Evolutionary conservation across 129 eudicot species (phyloP).

Genomic region (Gnaphalium uliginosum): DNA sequence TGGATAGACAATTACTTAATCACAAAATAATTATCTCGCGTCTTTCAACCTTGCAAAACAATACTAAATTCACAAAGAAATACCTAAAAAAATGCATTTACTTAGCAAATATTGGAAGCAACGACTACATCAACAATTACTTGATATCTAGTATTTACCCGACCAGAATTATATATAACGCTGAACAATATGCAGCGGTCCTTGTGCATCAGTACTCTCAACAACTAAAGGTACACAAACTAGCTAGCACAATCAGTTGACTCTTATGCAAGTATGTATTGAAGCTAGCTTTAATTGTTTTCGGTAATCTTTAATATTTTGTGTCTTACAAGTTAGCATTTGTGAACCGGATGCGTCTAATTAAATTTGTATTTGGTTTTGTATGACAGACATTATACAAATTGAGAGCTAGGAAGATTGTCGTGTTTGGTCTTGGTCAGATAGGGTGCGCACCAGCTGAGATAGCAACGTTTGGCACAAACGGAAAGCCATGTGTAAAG

Average conservation of each 20-base stretch:
- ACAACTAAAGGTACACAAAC: constrained; percentile 37
- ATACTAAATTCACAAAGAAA: constrained; percentile 19
- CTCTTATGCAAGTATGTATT: not conserved
- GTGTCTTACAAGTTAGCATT: not conserved
- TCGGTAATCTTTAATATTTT: too few relatives aligned
- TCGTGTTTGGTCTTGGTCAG: constrained; percentile 41
- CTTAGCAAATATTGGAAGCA: constrained; percentile 45
- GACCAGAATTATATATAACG: constrained; percentile 15
- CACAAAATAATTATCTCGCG: constrained; percentile 29
- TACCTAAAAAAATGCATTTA: constrained; percentile 46
- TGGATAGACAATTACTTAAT: constrained; percentile 36
- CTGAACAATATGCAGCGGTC: constrained; percentile 30
- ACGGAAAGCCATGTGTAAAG: constrained; percentile 33
- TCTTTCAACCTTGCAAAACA: constrained; percentile 14
- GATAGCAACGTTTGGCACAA: constrained; percentile 15
- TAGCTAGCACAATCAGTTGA: too few relatives aligned
- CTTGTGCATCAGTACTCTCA: constrained; percentile 33
- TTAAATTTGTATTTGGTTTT: not conserved
- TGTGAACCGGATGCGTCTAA: not conserved
- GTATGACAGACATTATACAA: constrained; percentile 41
- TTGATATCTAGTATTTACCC: constrained; percentile 33
- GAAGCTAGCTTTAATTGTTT: not conserved
- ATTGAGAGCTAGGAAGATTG: constrained; percentile 53
- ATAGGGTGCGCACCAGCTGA: constrained; percentile 50
- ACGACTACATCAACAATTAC: constrained; percentile 54